A percentile compares a stretch with the other conserved stretches of the same genome.
phyloP scores from a whole-genome alignment of 1,284 basidiomycete genomes.

The Anthracocystis walkeri region DNA sequence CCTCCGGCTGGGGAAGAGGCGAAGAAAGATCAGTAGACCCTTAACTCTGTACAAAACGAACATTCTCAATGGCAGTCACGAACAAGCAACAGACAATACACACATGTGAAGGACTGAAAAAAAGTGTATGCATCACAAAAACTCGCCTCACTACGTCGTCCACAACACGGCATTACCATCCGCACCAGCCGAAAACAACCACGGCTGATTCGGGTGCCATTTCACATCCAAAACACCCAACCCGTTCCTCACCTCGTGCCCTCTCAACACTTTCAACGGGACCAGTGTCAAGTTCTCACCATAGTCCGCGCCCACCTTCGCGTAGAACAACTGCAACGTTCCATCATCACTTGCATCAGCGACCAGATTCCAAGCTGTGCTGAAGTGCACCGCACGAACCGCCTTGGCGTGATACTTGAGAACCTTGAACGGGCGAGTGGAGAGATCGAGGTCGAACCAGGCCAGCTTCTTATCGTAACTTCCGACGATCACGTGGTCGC shows the following conservation, averaged over 20 bases:
- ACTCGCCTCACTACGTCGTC: constrained; percentile 69
- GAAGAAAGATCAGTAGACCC: constrained; percentile 24
- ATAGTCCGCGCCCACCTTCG: constrained; percentile 81
- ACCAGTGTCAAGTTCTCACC: constrained; percentile 97
- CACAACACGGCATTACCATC: constrained; percentile 90
- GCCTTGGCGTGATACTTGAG: constrained; percentile 94
- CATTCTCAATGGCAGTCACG: not conserved
- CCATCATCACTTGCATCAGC: constrained; percentile 97
- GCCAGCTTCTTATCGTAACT: constrained; percentile 96
- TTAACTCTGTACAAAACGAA: not conserved
- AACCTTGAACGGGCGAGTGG: constrained; percentile 94
- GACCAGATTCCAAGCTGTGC: constrained; percentile 85
- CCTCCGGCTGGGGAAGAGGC: constrained; percentile 16
- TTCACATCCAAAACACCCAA: constrained; percentile 89
- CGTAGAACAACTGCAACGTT: constrained; percentile 95
- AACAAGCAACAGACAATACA: not conserved
- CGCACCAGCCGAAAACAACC: constrained; percentile 91
- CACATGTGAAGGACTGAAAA: not conserved
- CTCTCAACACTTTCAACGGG: constrained; percentile 93
- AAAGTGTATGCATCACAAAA: constrained; percentile 7
- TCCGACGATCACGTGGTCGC: constrained; percentile 93
- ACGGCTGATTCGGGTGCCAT: constrained; percentile 91
- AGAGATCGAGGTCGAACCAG: constrained; percentile 98
- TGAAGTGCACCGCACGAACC: constrained; percentile 90
- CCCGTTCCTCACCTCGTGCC: constrained; percentile 84